A percentile compares a stretch with the other conserved stretches of the same genome.
phyloP scores from a whole-genome alignment of 2,329 filamentous ascomycete species.

The Xylaria sp. region DNA sequence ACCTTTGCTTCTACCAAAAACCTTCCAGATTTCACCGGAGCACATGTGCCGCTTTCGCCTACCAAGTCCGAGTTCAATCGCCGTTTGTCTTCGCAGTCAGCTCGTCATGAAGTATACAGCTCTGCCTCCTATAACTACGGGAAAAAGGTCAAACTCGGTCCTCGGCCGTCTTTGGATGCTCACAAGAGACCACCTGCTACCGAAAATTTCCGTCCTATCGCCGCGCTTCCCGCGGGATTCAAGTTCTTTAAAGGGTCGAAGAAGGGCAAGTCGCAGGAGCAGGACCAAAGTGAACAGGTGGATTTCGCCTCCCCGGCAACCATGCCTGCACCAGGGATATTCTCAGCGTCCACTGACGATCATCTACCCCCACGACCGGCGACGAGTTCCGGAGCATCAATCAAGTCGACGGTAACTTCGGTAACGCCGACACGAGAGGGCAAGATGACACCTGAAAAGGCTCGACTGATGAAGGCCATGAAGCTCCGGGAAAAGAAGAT shows the following conservation, averaged over 20 bases:
- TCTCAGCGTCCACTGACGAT: conserved; percentile 48
- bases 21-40: conserved; percentile 64
- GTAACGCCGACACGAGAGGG: conserved; percentile 55
- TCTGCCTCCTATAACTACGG: conserved; percentile 62
- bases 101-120: conserved; percentile 62
- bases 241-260: conserved; percentile 72
- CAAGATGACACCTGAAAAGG: conserved; percentile 86
- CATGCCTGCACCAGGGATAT: conserved; percentile 51
- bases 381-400: conserved; percentile 59
- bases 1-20: conserved; percentile 62
- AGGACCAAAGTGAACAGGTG: conserved; percentile 44
- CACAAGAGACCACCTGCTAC: conserved; percentile 70
- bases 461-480: conserved; percentile 92
- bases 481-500: conserved; percentile 83
- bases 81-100: conserved; percentile 64
- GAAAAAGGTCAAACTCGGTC: conserved; percentile 90
- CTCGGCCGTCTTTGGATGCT: conserved; percentile 79
- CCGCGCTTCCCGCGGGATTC: conserved; percentile 82
- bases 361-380: conserved; percentile 55
- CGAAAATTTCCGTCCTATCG: conserved; percentile 75
- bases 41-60: conserved; percentile 58
- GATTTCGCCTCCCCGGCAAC: conserved; percentile 52
- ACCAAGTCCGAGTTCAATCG: conserved; percentile 55
- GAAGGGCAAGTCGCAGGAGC: conserved; percentile 58
- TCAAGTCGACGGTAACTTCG: conserved; percentile 56